A percentile compares a stretch with the other conserved stretches of the same genome.
These are phyloP conservation scores for Sordariomycetes sp. DNA, from an alignment of 2,329 filamentous ascomycete species.

Conservation along the genomic window DNA sequence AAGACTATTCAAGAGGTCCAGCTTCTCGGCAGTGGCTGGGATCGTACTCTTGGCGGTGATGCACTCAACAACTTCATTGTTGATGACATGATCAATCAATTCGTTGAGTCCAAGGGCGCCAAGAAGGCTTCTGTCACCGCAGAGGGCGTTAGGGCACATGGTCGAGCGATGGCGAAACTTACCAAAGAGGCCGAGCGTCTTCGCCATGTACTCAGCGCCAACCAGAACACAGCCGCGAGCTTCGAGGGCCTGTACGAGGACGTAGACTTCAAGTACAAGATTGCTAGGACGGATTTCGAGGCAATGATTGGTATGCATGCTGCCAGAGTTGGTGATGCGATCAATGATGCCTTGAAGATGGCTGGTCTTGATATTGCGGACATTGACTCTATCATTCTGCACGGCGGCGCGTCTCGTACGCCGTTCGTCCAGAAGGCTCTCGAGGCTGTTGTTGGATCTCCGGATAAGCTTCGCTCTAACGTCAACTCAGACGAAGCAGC, in stretches of 20 bases:
- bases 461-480: slow-evolving; percentile 79
- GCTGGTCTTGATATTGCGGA: slow-evolving; percentile 67
- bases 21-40: slow-evolving; percentile 80
- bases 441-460: slow-evolving; percentile 61
- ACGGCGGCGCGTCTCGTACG: slow-evolving; percentile 82
- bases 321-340: slow-evolving; percentile 56
- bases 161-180: slow-evolving; percentile 81
- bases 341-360: slow-evolving; percentile 65
- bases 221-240: slow-evolving; percentile 67
- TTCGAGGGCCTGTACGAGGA: slow-evolving; percentile 91
- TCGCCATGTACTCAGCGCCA: slow-evolving; percentile 87
- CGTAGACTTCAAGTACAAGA: slow-evolving; percentile 86
- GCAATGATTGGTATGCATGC: slow-evolving; percentile 60
- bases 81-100: slow-evolving; percentile 77
- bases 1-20: slow-evolving; percentile 96
- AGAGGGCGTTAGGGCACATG: slow-evolving; percentile 61
- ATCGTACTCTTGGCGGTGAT: slow-evolving; percentile 83
- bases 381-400: slow-evolving; percentile 83
- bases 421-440: slow-evolving; percentile 90
- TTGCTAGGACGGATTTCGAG: slow-evolving; percentile 74
- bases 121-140: slow-evolving; percentile 54
- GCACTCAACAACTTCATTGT: slow-evolving; percentile 80
- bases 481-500: slow-evolving; percentile 97
- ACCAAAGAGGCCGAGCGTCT: slow-evolving; percentile 84
- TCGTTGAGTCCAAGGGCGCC: slow-evolving; percentile 60